Percentiles rank a stretch among this genome's conserved stretches.
Conservation (phyloP, 2,329 filamentous ascomycete genomes). For the Geosmithia flava region DNA sequence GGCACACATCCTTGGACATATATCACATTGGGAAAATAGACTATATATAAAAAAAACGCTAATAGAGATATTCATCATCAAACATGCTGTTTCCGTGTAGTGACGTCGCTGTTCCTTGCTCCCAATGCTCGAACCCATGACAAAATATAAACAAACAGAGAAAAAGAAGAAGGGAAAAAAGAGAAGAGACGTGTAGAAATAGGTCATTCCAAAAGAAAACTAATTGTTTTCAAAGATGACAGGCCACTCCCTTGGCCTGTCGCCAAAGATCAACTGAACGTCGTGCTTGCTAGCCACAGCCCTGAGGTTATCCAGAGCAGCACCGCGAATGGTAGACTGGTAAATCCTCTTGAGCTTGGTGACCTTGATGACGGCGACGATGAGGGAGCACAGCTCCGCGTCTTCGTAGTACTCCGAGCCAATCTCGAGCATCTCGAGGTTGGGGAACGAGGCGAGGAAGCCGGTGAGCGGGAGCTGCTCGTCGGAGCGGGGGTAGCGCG, state of each 20-base stretch:
- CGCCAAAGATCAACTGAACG: conserved; percentile 16
- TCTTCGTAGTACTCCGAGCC: conserved; percentile 15
- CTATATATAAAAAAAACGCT: not conserved
- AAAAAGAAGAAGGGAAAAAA: not conserved
- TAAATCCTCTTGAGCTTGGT: conserved; percentile 20
- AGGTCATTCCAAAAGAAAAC: not conserved
- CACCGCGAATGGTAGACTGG: conserved; percentile 16
- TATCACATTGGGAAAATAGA: no score
- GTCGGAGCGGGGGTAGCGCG: conserved; percentile 12
- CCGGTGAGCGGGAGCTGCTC: conserved; percentile 16
- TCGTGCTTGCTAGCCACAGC: conserved; percentile 9
- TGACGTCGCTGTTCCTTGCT: not conserved
- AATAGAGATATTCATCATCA: not conserved
- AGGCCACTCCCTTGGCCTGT: conserved; percentile 17
- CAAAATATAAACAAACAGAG: not conserved
- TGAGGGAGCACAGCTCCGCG: conserved; percentile 14
- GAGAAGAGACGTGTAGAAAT: not conserved
- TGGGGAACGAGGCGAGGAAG: conserved; percentile 22
- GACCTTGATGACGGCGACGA: conserved; percentile 15
- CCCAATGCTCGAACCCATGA: not conserved
- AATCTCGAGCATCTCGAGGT: conserved; percentile 22
- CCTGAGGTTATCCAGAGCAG: conserved; percentile 15
- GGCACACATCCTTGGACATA: no score
- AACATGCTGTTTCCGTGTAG: not conserved
- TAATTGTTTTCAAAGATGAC: conserved; percentile 6